phyloP scores from a whole-genome alignment of 2,329 filamentous ascomycete genomes.

The Trichoderma citrinoviride region DNA sequence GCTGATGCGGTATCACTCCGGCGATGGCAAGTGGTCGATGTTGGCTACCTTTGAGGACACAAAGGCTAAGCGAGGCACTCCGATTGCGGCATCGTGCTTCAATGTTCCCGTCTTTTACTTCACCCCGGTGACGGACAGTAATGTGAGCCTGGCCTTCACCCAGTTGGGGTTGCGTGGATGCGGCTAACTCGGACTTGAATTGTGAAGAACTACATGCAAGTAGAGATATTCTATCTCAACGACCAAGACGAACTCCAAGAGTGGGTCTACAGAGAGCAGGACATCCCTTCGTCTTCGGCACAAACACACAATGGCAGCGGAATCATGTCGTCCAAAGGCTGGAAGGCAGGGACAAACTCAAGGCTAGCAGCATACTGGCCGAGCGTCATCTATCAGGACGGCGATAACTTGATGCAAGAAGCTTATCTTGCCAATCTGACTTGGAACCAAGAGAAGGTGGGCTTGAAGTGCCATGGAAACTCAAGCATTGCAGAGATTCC shows the following conservation, averaged over 20 bases:
- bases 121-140: neutral
- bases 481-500: neutral
- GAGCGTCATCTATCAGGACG: neutral
- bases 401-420: neutral
- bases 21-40: neutral
- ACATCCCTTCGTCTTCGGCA: neutral
- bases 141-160: neutral
- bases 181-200: neutral
- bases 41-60: neutral
- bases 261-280: neutral
- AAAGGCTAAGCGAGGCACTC: neutral
- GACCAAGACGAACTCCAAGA: neutral
- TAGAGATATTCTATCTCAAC: neutral
- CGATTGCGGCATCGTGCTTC: neutral
- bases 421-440: neutral
- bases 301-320: neutral
- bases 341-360: neutral
- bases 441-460: neutral
- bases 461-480: neutral
- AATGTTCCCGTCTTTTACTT: neutral
- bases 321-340: neutral
- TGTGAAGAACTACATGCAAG: neutral
- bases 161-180: neutral
- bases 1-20: neutral
- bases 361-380: neutral